A percentile compares a stretch with the other conserved stretches of the same genome.
phyloP scores from a whole-genome alignment of 371 early-diverging fungal genomes.

The Syncephalastrum contaminatum region DNA sequence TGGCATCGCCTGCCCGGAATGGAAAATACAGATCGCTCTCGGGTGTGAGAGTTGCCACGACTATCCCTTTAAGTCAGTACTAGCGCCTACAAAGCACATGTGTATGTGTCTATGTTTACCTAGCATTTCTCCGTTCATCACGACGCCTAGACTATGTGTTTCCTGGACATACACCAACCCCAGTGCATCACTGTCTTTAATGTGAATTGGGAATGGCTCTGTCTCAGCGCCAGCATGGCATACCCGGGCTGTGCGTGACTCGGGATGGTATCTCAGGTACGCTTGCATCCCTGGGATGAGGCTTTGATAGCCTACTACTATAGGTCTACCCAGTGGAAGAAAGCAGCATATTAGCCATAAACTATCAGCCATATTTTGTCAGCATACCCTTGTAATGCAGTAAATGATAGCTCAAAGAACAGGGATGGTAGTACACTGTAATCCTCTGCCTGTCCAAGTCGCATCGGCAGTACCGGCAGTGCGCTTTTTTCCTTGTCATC shows the following conservation, averaged over 20 bases:
- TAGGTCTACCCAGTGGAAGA: too few species aligned
- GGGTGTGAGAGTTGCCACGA: too few species aligned
- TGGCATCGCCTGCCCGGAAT: slow-evolving; percentile 12
- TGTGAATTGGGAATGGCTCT: slow-evolving; percentile 19
- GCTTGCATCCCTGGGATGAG: too few species aligned
- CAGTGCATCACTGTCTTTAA: slow-evolving; percentile 28
- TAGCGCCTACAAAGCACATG: not conserved
- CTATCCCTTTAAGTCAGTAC: too few species aligned
- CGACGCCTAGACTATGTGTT: slow-evolving; percentile 2
- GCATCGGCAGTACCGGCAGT: not conserved
- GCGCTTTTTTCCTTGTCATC: not conserved
- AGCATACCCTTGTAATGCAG: slow-evolving; percentile 13
- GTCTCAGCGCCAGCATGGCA: slow-evolving; percentile 8
- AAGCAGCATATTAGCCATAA: too few species aligned
- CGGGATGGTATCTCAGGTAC: not conserved
- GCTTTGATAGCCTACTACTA: too few species aligned
- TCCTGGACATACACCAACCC: slow-evolving; percentile 30
- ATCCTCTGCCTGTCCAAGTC: slow-evolving; percentile 2
- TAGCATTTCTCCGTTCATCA: slow-evolving; percentile 13
- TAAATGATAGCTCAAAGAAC: slow-evolving; percentile 32
- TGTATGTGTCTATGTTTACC: slow-evolving; percentile 4
- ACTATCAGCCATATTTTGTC: not conserved
- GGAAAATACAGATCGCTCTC: slow-evolving; percentile 8
- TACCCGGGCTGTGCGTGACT: not conserved
- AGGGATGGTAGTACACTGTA: slow-evolving; percentile 24